These are phyloP conservation scores for Luffa acutangula DNA, from an alignment of 306 rosid species.

Conservation along the genomic window DNA sequence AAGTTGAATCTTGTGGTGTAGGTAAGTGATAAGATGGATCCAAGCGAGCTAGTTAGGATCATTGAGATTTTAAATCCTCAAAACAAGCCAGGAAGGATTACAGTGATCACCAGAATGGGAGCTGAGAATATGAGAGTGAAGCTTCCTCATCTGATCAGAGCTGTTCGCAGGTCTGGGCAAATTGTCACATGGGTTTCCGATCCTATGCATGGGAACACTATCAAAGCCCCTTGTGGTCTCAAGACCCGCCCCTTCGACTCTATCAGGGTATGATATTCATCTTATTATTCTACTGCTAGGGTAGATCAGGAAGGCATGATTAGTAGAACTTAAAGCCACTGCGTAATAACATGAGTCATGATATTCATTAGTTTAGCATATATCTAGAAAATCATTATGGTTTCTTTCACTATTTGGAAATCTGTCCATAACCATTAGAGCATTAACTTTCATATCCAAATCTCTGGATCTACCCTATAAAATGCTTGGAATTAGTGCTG, in stretches of 20 bases:
- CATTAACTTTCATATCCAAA: neutral
- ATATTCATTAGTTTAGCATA: neutral
- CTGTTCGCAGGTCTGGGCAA: conserved; percentile 80
- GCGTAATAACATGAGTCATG: neutral
- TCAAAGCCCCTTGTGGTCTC: conserved; percentile 98
- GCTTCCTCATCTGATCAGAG: conserved; percentile 95
- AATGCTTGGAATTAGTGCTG: neutral
- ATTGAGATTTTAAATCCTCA: conserved; percentile 86
- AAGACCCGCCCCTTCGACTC: conserved; percentile 96
- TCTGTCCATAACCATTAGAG: neutral
- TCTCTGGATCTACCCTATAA: neutral
- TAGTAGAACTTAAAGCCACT: neutral
- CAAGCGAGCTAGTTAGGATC: conserved; percentile 80
- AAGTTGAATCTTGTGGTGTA: conserved; percentile 19
- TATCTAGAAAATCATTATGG: neutral
- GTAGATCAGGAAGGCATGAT: neutral
- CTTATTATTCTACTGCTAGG: neutral
- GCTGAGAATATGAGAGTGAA: conserved; percentile 99
- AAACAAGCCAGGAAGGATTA: conserved; percentile 92
- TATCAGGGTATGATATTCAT: conserved; percentile 51
- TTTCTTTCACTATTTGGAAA: neutral
- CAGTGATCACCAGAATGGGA: conserved; percentile 90
- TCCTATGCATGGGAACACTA: conserved; percentile 99
- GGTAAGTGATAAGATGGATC: conserved; percentile 98
- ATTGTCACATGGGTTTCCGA: conserved; percentile 98